Evolutionary conservation across 345 rosid species (phyloP), one percentile per base, ranked within the genome.

Genomic region (Aquilaria malaccensis): DNA sequence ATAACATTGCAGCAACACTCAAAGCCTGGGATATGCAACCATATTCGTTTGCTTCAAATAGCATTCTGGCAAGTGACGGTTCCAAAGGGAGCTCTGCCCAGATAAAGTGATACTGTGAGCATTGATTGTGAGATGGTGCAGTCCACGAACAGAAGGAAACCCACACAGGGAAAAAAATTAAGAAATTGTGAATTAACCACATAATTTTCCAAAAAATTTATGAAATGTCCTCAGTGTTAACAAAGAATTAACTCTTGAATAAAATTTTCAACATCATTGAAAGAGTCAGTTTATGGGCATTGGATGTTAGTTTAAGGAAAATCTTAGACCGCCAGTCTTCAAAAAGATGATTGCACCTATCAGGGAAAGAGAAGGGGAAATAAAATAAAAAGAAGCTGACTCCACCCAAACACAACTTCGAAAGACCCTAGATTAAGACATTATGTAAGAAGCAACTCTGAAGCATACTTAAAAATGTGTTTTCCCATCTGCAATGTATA

Each of bases 1-100:
- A 94, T 70, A 94, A 68, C 97, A 94, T 90, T 52, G 99, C 88
- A 76, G 80, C 97, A 60, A 94, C 80, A n/a, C 97, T 86, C 73
- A 94, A 72, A 70, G 97, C 97, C 78, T 90, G 89, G 65, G 96
- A 77, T 72, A 94, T 76, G 84, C 92, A 86, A 64, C 85, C 95
- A 66, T 66, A 70, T 66, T 84, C 89, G 71, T 86, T 86, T 55
- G 99, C 97, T 78, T 90, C 96, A 60, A 88, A 79, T 68, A 94
- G 79, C 59, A 89, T 90, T 86, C 97, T 83, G 62, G 99, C 85
- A 70, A 94, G 83, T 45, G 99, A 90, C 50, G 99, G 99, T 75
- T 90, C 99, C 61, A 94, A 71, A 14, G 99, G 99, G 77, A 90
- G 96, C 66, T 88, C 97, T 93, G 86, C 74, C 74, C 6, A 70